A percentile compares a stretch with the other conserved stretches of the same genome.
Evolutionary conservation across 2,329 filamentous ascomycete genomes (phyloP).

Genomic region (Phialophora chinensis): DNA sequence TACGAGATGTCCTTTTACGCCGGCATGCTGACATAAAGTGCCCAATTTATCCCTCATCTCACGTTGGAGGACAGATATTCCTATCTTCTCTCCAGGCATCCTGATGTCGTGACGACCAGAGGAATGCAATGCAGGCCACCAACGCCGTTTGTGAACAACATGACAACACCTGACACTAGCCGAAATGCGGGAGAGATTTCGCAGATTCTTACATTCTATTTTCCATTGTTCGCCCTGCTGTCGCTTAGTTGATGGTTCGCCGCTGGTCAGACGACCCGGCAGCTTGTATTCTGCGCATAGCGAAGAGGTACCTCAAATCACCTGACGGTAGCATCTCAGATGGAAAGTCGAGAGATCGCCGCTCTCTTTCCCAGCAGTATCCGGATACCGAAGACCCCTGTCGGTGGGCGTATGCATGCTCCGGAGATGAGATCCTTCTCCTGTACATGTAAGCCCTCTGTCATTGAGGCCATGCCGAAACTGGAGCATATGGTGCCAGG

Average conservation of each 20-base stretch:
- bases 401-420: not conserved
- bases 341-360: not conserved
- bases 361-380: not conserved
- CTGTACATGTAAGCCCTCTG: conserved; percentile 19
- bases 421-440: conserved; percentile 9
- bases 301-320: not conserved
- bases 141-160: not conserved
- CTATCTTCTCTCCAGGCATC: not conserved
- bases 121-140: conserved; percentile 14
- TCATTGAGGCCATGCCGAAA: conserved; percentile 1
- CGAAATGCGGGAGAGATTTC: not conserved
- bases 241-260: not conserved
- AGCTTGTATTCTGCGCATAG: not conserved
- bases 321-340: not conserved
- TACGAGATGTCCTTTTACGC: conserved; percentile 1
- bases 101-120: conserved; percentile 10
- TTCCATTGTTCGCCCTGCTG: not conserved
- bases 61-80: conserved; percentile 3
- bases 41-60: not conserved
- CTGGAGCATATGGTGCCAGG: not conserved
- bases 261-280: not conserved
- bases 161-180: not conserved
- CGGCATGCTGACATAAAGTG: conserved; percentile 14
- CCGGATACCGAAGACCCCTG: not conserved
- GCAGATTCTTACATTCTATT: not conserved